Percentiles rank a stretch among this genome's conserved stretches.
Conservation (phyloP, 768 basidiomycete species). For the Mycena latifolia region DNA sequence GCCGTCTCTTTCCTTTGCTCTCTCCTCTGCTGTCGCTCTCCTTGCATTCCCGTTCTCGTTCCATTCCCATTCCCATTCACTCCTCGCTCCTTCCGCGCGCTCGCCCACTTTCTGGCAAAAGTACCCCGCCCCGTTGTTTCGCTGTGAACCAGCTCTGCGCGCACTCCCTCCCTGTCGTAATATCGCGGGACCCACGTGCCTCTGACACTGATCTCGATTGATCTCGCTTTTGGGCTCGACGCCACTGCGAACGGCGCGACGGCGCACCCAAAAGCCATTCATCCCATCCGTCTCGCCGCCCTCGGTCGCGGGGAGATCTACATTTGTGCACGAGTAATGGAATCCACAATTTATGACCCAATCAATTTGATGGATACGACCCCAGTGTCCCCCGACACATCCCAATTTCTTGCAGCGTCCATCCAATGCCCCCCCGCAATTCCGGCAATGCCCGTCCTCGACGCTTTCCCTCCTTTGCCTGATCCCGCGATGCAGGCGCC, state of each 20-base stretch:
- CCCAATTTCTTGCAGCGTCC: slow-evolving; percentile 25
- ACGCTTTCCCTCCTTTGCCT: slow-evolving; percentile 16
- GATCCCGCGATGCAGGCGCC: slow-evolving; percentile 21
- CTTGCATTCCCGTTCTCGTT: neutral
- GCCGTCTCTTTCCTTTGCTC: slow-evolving; percentile 4
- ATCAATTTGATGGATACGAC: slow-evolving; percentile 32
- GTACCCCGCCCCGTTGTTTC: slow-evolving; percentile 11
- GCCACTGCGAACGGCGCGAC: slow-evolving; percentile 26
- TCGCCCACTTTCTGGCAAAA: slow-evolving; percentile 28
- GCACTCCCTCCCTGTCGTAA: slow-evolving; percentile 1
- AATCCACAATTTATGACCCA: slow-evolving; percentile 33
- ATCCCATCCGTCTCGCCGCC: slow-evolving; percentile 8
- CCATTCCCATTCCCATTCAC: slow-evolving; percentile 26
- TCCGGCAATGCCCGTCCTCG: slow-evolving; percentile 23
- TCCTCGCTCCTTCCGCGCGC: slow-evolving; percentile 28
- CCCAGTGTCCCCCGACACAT: slow-evolving; percentile 19
- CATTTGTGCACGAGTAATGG: slow-evolving; percentile 43
- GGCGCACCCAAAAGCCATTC: slow-evolving; percentile 14
- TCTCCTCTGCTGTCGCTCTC: slow-evolving; percentile 23
- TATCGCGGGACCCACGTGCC: slow-evolving; percentile 18
- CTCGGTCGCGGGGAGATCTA: slow-evolving; percentile 22
- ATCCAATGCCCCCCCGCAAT: slow-evolving; percentile 20
- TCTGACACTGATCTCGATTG: slow-evolving; percentile 25
- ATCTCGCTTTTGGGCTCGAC: slow-evolving; percentile 29
- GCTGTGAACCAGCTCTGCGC: neutral